These are phyloP conservation scores for Leishmania martiniquensis DNA, from an alignment of 208 protist species.

Conservation along the genomic window DNA sequence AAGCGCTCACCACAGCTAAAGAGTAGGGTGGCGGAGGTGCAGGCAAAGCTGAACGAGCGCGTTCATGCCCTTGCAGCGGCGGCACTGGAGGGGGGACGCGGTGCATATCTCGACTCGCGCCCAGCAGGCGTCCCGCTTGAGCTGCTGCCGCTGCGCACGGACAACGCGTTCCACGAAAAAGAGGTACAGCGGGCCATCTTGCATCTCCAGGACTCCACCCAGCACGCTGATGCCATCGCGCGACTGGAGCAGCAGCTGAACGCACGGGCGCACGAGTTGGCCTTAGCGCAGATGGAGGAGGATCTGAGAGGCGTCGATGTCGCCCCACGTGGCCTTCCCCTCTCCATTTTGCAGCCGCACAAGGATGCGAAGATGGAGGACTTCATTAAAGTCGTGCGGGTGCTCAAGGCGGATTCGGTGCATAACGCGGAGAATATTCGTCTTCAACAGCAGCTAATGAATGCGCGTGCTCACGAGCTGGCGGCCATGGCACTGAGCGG, in stretches of 20 bases:
- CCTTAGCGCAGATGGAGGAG: slow-evolving; percentile 63
- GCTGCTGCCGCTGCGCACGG: slow-evolving; percentile 54
- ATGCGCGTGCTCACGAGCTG: slow-evolving; percentile 56
- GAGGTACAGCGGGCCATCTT: slow-evolving; percentile 57
- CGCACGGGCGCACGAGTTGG: slow-evolving; percentile 57
- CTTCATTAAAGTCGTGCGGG: slow-evolving; percentile 45
- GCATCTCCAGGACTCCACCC: slow-evolving; percentile 47
- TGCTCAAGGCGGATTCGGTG: slow-evolving; percentile 41
- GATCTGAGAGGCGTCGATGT: slow-evolving; percentile 61
- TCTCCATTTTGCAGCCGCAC: slow-evolving; percentile 60
- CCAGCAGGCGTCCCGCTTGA: slow-evolving; percentile 66
- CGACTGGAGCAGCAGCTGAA: slow-evolving; percentile 73
- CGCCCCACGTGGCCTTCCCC: slow-evolving; percentile 61
- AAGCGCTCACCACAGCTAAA: slow-evolving; percentile 32
- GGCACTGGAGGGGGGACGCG: slow-evolving; percentile 56
- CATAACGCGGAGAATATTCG: slow-evolving; percentile 32
- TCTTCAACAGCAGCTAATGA: slow-evolving; percentile 55
- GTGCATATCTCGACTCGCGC: slow-evolving; percentile 51
- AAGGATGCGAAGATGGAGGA: slow-evolving; percentile 49
- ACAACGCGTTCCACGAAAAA: slow-evolving; percentile 52
- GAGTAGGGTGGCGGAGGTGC: slow-evolving; percentile 37
- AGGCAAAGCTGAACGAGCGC: slow-evolving; percentile 50
- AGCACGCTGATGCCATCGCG: slow-evolving; percentile 39
- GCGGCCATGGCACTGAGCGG: slow-evolving; percentile 50
- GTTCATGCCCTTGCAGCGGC: slow-evolving; percentile 43